Evolutionary conservation across 2,329 filamentous ascomycete genomes (phyloP).

Genomic region (Pezicula neosporulosa): DNA sequence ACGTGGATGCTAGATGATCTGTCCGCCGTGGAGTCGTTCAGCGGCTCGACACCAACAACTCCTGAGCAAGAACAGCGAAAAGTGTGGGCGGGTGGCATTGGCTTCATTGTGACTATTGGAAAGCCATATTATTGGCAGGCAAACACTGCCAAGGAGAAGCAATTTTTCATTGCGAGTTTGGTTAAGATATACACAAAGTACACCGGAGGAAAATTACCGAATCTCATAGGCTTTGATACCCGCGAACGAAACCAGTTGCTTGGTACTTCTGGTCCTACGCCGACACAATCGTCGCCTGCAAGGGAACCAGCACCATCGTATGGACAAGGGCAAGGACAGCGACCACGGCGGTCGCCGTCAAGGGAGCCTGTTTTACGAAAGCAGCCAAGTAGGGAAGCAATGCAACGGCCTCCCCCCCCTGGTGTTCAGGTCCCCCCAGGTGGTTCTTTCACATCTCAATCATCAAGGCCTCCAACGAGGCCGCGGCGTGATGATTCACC

Average conservation of each 20-base stretch:
- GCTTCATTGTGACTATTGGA: conserved; percentile 83
- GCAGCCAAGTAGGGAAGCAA: conserved; percentile 24
- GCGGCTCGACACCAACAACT: conserved; percentile 53
- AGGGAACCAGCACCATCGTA: conserved; percentile 11
- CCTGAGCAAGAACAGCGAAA: conserved; percentile 59
- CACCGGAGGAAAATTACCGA: conserved; percentile 78
- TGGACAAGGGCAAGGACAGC: conserved; percentile 20
- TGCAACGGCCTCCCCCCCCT: conserved; percentile 17
- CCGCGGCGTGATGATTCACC: conserved; percentile 23
- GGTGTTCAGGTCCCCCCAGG: conserved; percentile 14
- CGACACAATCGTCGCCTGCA: conserved; percentile 9
- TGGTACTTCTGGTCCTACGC: conserved; percentile 38
- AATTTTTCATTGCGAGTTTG: conserved; percentile 95
- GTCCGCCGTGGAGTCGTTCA: conserved; percentile 77
- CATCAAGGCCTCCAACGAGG: conserved; percentile 20
- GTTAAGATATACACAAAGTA: conserved; percentile 98
- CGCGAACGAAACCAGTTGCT: conserved; percentile 74
- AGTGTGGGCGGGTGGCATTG: conserved; percentile 76
- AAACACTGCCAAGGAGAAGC: conserved; percentile 90
- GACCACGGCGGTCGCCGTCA: conserved; percentile 19
- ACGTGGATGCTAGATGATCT: conserved; percentile 97
- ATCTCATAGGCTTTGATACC: conserved; percentile 78
- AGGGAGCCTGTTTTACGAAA: conserved; percentile 20
- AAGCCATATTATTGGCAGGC: conserved; percentile 99
- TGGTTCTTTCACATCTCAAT: conserved; percentile 19